These are phyloP conservation scores for Lippia alba DNA, from an alignment of 305 asterid genomes.

Conservation along the genomic window DNA sequence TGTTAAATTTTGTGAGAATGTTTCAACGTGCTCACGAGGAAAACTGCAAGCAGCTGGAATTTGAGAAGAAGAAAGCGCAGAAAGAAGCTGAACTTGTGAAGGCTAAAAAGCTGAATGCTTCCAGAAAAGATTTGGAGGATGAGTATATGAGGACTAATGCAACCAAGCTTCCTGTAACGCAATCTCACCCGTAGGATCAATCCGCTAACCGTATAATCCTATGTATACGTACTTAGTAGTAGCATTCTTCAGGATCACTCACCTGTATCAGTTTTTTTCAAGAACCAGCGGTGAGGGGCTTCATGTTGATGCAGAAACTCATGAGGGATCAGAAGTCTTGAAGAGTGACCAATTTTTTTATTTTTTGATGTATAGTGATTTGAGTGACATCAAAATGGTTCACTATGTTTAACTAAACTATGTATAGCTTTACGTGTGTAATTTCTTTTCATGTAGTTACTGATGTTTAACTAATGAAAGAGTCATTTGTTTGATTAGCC, in stretches of 20 bases:
- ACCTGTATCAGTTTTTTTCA: slow-evolving; percentile 11
- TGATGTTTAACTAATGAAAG: too few relatives aligned
- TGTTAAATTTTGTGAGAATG: slow-evolving; percentile 79
- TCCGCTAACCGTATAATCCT: too few relatives aligned
- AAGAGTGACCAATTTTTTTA: background rate
- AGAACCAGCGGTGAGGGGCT: background rate
- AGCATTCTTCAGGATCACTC: background rate
- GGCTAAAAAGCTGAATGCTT: slow-evolving; percentile 35
- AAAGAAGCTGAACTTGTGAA: slow-evolving; percentile 58
- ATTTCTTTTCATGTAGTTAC: slow-evolving; percentile 17
- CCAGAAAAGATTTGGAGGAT: slow-evolving; percentile 39
- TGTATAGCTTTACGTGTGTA: slow-evolving; percentile 33
- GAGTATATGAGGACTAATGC: slow-evolving; percentile 31
- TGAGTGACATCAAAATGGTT: slow-evolving; percentile 19
- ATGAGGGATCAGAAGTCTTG: too few relatives aligned
- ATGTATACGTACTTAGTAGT: background rate
- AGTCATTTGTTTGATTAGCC: too few relatives aligned
- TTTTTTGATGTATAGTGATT: slow-evolving; percentile 19
- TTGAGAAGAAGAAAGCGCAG: slow-evolving; percentile 75
- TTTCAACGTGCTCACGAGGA: slow-evolving; percentile 69
- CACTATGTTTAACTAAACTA: background rate
- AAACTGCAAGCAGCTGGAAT: slow-evolving; percentile 75
- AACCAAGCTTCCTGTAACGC: slow-evolving; percentile 30
- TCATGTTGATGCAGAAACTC: background rate
- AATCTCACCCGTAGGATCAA: slow-evolving; percentile 30